phyloP scores from a whole-genome alignment of 495 filamentous ascomycete genomes.

The Usnea hakonensis region DNA sequence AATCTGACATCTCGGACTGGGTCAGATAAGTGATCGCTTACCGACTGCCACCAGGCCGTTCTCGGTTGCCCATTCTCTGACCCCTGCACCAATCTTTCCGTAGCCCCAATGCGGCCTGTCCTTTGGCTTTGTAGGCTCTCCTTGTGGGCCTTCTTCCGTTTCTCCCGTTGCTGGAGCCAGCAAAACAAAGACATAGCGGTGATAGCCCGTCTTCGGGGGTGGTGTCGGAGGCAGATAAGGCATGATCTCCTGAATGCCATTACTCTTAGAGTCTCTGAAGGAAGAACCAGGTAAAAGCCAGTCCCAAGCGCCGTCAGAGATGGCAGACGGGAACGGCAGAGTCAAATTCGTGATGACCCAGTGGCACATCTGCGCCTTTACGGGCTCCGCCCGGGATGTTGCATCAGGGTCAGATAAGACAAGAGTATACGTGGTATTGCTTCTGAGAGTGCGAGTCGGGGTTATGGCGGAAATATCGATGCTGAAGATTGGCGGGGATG shows the following conservation, averaged over 20 bases:
- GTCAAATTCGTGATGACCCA: conserved; percentile 52
- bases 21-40: conserved; percentile 27
- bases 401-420: conserved; percentile 64
- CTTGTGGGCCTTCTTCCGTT: conserved; percentile 24
- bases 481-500: conserved; percentile 43
- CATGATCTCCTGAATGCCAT: conserved; percentile 39
- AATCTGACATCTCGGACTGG: neutral
- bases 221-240: conserved; percentile 54
- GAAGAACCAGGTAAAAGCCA: conserved; percentile 12
- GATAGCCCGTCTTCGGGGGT: conserved; percentile 57
- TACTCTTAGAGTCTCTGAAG: neutral
- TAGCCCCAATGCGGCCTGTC: conserved; percentile 59
- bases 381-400: conserved; percentile 53
- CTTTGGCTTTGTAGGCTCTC: conserved; percentile 44
- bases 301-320: conserved; percentile 15
- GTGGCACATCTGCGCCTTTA: conserved; percentile 67
- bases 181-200: conserved; percentile 60
- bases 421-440: conserved; percentile 34
- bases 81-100: conserved; percentile 46
- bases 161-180: conserved; percentile 38
- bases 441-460: conserved; percentile 14
- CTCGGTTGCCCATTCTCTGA: conserved; percentile 54
- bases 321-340: conserved; percentile 17
- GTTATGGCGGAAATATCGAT: conserved; percentile 23
- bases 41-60: conserved; percentile 55